Base-by-base conservation (phyloP, 805 yeast species). In the Candida silvatica region DNA sequence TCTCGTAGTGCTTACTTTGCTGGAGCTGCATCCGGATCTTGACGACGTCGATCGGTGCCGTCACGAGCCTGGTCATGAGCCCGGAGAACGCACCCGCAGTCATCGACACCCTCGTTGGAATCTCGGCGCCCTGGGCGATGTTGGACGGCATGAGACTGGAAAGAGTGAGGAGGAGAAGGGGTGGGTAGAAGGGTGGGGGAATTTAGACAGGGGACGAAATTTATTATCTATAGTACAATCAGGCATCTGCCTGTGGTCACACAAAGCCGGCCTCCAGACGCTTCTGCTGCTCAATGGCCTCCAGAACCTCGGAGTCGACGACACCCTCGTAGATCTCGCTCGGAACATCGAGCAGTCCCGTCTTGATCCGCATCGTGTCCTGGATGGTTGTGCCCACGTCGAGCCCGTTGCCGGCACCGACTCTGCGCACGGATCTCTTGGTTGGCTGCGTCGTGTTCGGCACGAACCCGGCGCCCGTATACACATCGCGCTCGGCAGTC, bases 381-480 rank as follows among this genome's bases (percentile, higher is more conserved):
- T 57, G 49, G 22, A 67, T 50, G 33, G 67, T 59, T 1, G 78
- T 69, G 38, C 72, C 77, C 43, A 67, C 65, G 25, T 59, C 48
- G 5, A 79, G 49, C 30, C 57, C 51, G 18, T 52, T 38, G 5
- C 28, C 37, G 3, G 26, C 38, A 14, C 34, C 39, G 2, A 58
- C 37, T 32, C 58, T 62, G 20, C 37, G 42, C 6, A 59, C 30
- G 20, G 51, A 45, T 5, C 66, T 60, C 30, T 49, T 48, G 5
- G 71, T 62, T 2, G 97, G 85, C 59, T 92, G 98, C 6, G 94
- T 80, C 4, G 66, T 62, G 16, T 48, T 52, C 3, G 97, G 96
- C 23, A 74, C 74, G 53, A 86, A 85, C 25, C 69, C 64, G 22
- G 81, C 66, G n/a, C 94, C 94, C 0, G 95, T 82, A 55, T 87